A percentile compares a stretch with the other conserved stretches of the same genome.
phyloP scores from a whole-genome alignment of 1,284 basidiomycete genomes.

The Cutaneotrichosporon sp. region DNA sequence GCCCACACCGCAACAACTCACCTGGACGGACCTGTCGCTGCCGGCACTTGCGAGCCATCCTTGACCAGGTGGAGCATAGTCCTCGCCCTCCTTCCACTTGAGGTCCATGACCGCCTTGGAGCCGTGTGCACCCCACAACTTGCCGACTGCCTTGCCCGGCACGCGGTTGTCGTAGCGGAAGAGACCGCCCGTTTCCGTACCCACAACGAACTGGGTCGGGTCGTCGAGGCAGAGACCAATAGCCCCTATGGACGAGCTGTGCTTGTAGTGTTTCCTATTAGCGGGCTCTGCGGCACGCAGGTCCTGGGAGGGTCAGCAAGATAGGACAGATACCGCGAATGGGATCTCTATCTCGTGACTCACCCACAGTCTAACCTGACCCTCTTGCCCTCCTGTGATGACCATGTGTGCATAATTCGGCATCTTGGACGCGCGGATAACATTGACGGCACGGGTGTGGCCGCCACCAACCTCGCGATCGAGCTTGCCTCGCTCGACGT shows the following conservation, averaged over 20 bases:
- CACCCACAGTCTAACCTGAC: slow-evolving; percentile 76
- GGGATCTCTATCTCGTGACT: slow-evolving; percentile 21
- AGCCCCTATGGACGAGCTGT: slow-evolving; percentile 65
- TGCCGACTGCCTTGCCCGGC: slow-evolving; percentile 60
- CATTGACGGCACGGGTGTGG: slow-evolving; percentile 70
- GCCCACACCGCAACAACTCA: slow-evolving; percentile 31
- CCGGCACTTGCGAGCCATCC: slow-evolving; percentile 82
- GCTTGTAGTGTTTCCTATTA: slow-evolving; percentile 62
- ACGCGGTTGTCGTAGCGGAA: slow-evolving; percentile 72
- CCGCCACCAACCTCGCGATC: slow-evolving; percentile 64
- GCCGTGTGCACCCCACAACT: slow-evolving; percentile 70
- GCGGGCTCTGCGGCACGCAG: slow-evolving; percentile 65
- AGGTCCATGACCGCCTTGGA: slow-evolving; percentile 65
- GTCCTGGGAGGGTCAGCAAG: slow-evolving; percentile 57
- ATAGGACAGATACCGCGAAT: too few species aligned
- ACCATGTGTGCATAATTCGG: slow-evolving; percentile 61
- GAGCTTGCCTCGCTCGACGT: slow-evolving; percentile 68
- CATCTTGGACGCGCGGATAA: slow-evolving; percentile 57
- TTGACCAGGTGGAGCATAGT: slow-evolving; percentile 38
- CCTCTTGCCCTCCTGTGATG: slow-evolving; percentile 76
- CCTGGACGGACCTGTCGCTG: slow-evolving; percentile 74
- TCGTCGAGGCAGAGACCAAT: slow-evolving; percentile 66
- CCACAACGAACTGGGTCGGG: slow-evolving; percentile 66
- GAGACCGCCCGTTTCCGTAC: slow-evolving; percentile 66
- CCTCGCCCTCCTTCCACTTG: slow-evolving; percentile 59